Evolutionary conservation across 2,329 filamentous ascomycete genomes (phyloP).

Genomic region (Sporothrix phasma): DNA sequence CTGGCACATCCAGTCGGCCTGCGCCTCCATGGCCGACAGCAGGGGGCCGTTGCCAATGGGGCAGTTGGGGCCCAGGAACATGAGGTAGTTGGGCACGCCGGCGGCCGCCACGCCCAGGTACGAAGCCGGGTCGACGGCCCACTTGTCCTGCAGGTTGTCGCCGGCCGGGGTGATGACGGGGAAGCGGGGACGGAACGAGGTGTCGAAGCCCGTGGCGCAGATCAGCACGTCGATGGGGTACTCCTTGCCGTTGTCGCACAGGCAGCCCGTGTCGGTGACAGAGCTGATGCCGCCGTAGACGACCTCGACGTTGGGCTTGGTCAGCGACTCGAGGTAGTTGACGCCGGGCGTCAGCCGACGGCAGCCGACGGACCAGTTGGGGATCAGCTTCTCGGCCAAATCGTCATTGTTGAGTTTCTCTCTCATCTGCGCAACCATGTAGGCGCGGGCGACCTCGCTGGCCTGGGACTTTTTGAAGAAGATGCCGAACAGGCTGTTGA

Average conservation of each 20-base stretch:
- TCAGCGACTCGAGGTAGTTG: conserved; percentile 34
- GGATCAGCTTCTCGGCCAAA: conserved; percentile 31
- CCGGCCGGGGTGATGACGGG: conserved; percentile 15
- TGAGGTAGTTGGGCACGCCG: conserved; percentile 25
- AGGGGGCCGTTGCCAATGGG: conserved; percentile 19
- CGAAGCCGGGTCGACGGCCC: conserved; percentile 29
- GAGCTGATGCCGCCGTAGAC: conserved; percentile 28
- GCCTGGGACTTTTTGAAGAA: conserved; percentile 13
- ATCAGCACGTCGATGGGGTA: conserved; percentile 24
- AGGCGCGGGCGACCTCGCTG: conserved; percentile 30
- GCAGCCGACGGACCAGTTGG: conserved; percentile 35
- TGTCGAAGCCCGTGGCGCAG: conserved; percentile 33
- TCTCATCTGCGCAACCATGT: conserved; percentile 33
- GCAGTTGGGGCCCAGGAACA: conserved; percentile 19
- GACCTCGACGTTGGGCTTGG: conserved; percentile 35
- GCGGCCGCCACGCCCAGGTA: conserved; percentile 25
- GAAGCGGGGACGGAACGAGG: conserved; percentile 28
- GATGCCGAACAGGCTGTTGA: conserved; percentile 16
- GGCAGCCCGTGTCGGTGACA: conserved; percentile 25
- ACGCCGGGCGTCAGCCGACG: conserved; percentile 34
- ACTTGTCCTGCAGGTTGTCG: conserved; percentile 19
- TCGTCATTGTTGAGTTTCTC: conserved; percentile 24
- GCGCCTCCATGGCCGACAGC: conserved; percentile 18
- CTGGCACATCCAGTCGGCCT: conserved; percentile 36
- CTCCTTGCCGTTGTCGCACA: conserved; percentile 23